Percentiles rank a stretch among this genome's conserved stretches.
Conservation (phyloP, 129 eudicot genomes). For the Chrysanthemum lavandulifolium region DNA sequence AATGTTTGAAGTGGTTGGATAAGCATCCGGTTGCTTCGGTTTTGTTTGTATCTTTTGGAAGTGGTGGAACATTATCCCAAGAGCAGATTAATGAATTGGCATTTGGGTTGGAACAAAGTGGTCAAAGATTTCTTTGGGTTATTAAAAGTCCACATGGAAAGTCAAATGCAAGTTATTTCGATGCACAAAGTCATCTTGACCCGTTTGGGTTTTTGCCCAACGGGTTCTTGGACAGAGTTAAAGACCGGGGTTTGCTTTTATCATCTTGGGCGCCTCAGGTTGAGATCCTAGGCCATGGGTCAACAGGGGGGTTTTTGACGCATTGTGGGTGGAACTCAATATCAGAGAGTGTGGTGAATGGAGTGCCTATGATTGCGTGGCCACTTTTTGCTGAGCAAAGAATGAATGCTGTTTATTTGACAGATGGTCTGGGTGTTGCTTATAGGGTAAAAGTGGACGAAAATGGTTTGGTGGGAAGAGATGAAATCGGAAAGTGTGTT, state of each 20-base stretch:
- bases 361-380: conserved; percentile 45
- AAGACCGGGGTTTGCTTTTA: conserved; percentile 35
- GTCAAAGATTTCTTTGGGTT: conserved; percentile 48
- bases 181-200: conserved; percentile 24
- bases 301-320: conserved; percentile 41
- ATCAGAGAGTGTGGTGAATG: conserved; percentile 35
- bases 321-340: conserved; percentile 52
- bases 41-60: conserved; percentile 46
- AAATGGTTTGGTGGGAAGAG: conserved; percentile 45
- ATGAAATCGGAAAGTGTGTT: conserved; percentile 19
- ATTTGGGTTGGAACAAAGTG: conserved; percentile 42
- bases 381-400: conserved; percentile 43
- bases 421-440: conserved; percentile 29
- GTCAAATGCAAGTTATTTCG: conserved; percentile 33
- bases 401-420: conserved; percentile 29
- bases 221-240: conserved; percentile 31
- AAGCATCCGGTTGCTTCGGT: conserved; percentile 45
- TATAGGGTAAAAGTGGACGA: conserved; percentile 21
- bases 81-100: conserved; percentile 39
- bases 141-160: conserved; percentile 34
- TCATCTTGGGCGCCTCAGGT: conserved; percentile 44
- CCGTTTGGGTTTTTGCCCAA: conserved; percentile 34
- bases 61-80: conserved; percentile 53
- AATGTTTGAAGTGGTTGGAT: conserved; percentile 51
- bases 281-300: conserved; percentile 36